Base-by-base conservation (phyloP, 805 yeast species). In the Kazachstania africana region DNA sequence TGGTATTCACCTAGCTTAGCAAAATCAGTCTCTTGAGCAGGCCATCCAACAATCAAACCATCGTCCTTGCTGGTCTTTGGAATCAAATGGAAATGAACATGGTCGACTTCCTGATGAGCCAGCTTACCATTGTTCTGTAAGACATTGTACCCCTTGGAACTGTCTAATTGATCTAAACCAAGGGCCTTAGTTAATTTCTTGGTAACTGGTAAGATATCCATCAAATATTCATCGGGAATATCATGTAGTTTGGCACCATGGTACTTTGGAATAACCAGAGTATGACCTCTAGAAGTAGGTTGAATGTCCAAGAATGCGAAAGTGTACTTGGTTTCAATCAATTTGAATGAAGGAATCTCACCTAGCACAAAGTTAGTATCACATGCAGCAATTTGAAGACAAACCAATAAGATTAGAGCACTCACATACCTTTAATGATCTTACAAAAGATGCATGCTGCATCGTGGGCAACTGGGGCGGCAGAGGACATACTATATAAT, bases 101-200 rank as follows among this genome's bases (percentile, higher is more conserved):
- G 98, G 44, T 81, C 91, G 35, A 91, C 97, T 34, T 70, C 78
- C 63, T 88, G 98, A 53, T 91, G 97, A 9, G 97, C 98, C 50
- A 87, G 76, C 53, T 82, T 63, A 30, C 97, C 97, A 46, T 88
- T 91, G 66, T 88, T 91, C 59, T 87, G 97, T 43, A 88, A 63
- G 14, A 88, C 55, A 53, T 88, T 88, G 68, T 88, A 88, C 13
- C 84, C 83, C 4, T 67, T 66, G 4, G 66, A 65, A 20, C 73
- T 70, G 8, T 67, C 68, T 37, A 77, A 78, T 28, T 62, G 60
- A 41, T 72, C 78, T 40, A 78, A 65, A 3, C 70, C 78, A 38
- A 82, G 62, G 5, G 80, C 79, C 42, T 72, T 68, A 37, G 91
- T 85, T 42, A 91, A 64, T 53, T 77, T 83, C 66, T 88, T 88